These are phyloP conservation scores for Rutstroemia sp. DNA, from an alignment of 2,329 filamentous ascomycete species.

Conservation along the genomic window DNA sequence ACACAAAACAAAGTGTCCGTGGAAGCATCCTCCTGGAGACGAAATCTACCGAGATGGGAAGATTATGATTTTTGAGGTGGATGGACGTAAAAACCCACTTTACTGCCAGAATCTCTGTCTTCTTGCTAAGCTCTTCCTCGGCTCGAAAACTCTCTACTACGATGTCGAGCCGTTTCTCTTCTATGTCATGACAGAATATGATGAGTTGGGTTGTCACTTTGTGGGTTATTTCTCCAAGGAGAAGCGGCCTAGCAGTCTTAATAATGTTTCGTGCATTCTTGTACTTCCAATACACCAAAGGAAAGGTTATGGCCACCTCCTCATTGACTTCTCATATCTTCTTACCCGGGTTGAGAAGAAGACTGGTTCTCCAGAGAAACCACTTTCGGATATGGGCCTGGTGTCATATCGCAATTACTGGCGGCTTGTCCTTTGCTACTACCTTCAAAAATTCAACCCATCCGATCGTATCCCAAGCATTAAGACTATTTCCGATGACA, in stretches of 20 bases:
- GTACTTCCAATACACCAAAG: constrained; percentile 94
- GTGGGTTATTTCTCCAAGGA: constrained; percentile 99
- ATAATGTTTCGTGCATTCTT: constrained; percentile 96
- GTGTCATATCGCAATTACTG: constrained; percentile 98
- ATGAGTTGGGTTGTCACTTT: constrained; percentile 87
- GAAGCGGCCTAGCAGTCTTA: constrained; percentile 87
- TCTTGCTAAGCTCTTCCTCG: constrained; percentile 92
- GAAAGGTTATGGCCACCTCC: constrained; percentile 90
- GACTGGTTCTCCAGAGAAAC: constrained; percentile 94
- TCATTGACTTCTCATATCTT: constrained; percentile 98
- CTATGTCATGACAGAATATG: constrained; percentile 93
- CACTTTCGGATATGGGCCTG: constrained; percentile 92
- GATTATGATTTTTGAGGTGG: constrained; percentile 94
- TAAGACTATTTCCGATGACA: constrained; percentile 72
- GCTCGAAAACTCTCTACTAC: constrained; percentile 96
- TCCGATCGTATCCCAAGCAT: constrained; percentile 48
- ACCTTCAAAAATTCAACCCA: constrained; percentile 59
- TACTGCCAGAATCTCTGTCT: constrained; percentile 98
- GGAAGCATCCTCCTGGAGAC: constrained; percentile 93
- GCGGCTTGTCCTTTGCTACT: constrained; percentile 80
- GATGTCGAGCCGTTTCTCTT: constrained; percentile 96
- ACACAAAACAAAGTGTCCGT: constrained; percentile 93
- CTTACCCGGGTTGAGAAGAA: constrained; percentile 89
- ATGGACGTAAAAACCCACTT: constrained; percentile 93
- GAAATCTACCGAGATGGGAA: constrained; percentile 92